Evolutionary conservation across 305 asterid genomes (phyloP), one percentile per base, ranked within the genome.

Genomic region (Solanum hybrid): DNA sequence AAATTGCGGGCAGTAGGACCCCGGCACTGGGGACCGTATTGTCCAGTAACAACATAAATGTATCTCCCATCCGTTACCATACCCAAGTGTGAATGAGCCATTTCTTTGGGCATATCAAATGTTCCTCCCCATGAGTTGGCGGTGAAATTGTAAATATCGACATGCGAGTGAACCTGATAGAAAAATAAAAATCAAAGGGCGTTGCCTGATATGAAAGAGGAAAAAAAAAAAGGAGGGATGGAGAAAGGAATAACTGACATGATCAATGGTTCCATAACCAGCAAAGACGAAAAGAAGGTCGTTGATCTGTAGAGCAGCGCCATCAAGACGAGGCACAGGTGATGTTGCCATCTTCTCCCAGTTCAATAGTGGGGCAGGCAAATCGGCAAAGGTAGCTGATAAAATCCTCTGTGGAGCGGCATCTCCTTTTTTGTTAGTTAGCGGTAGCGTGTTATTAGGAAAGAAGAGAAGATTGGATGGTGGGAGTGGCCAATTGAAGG

Each of bases 1-100:
- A 97, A 96, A n/a, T 97, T 95, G 87, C 89, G 94, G 13, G 98
- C 94, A 19, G 97, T 95, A 42, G 99, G 99, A 42, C 99, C 98
- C 91, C 99, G 94, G 93, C 99, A 97, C 89, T 96, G 99, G 92
- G 99, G 98, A 88, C 99, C 99, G 90, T 94, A 96, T 91, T 96
- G 99, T 36, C 99, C 99, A 2, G 93, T 95, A 90, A 97, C 98
- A 38, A 96, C 92, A 91, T 96, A 96, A 88, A 97, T 95, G 90
- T 96, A 96, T 93, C 98, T 95, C 72, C 98, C 99, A 93, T 97
- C 98, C 6, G 99, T 95, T 56, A 93, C 99, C 98, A 96, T 96
- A 88, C 99, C 99, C 92, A 97, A 94, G 93, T 97, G 99, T 8
- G 99, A 97, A 93, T 97, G 98, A 2, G 98, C 99, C 99, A 97